Evolutionary conservation across 768 basidiomycete species (phyloP).

Genomic region (Mycena venus): DNA sequence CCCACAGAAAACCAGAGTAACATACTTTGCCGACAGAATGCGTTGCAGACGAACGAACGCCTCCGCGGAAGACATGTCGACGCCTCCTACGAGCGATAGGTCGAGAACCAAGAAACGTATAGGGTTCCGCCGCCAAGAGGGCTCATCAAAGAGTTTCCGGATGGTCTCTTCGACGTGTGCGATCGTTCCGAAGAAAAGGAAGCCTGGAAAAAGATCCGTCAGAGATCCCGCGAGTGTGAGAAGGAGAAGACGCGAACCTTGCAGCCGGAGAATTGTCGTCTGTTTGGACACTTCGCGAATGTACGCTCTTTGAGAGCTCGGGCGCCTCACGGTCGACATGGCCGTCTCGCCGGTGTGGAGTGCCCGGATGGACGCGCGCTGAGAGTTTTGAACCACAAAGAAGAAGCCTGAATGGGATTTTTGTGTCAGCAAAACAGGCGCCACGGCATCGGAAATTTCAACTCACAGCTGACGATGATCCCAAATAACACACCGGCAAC

Average conservation of each 20-base stretch:
- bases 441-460: background rate
- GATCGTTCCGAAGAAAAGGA: constrained; percentile 96
- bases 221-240: background rate
- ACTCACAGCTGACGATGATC: constrained; percentile 89
- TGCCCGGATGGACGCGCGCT: constrained; percentile 84
- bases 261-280: constrained; percentile 88
- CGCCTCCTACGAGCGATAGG: constrained; percentile 85
- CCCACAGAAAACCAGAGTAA: constrained; percentile 92
- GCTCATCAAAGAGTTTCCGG: constrained; percentile 77
- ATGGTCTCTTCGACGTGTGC: constrained; percentile 90
- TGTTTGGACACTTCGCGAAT: constrained; percentile 94
- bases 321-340: constrained; percentile 92
- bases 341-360: constrained; percentile 87
- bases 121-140: constrained; percentile 79
- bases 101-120: constrained; percentile 94
- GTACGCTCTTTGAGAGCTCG: constrained; percentile 88
- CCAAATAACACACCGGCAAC: constrained; percentile 94
- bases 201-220: constrained; percentile 59
- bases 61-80: constrained; percentile 96
- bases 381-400: constrained; percentile 97
- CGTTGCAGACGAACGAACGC: constrained; percentile 94
- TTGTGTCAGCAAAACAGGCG: background rate
- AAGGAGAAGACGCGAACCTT: constrained; percentile 61
- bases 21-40: constrained; percentile 78
- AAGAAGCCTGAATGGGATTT: constrained; percentile 75